Base-by-base conservation (phyloP, 495 filamentous ascomycete genomes). In the Diplogelasinospora grovesii region DNA sequence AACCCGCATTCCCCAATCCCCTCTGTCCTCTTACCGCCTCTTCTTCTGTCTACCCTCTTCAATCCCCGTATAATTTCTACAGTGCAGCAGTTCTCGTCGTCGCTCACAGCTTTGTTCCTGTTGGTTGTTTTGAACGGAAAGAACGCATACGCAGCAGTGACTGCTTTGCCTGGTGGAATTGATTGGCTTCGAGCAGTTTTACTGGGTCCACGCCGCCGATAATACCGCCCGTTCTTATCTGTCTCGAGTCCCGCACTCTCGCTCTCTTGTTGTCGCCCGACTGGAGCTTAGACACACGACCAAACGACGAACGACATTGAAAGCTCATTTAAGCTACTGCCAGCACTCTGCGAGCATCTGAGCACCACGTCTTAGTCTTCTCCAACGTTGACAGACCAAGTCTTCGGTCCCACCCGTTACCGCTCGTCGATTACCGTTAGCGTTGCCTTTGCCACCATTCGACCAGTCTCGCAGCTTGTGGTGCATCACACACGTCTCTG, bases 401-500 rank as follows among this genome's bases (percentile, higher is more conserved):
- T n/a, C n/a, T n/a, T n/a, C n/a, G n/a, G n/a, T n/a, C n/a, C n/a
- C n/a, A n/a, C n/a, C n/a, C n/a, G n/a, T n/a, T n/a, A n/a, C n/a
- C n/a, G n/a, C n/a, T n/a, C n/a, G n/a, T n/a, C n/a, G n/a, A n/a
- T n/a, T n/a, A n/a, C n/a, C n/a, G n/a, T n/a, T n/a, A n/a, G n/a
- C n/a, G n/a, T n/a, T 35, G 38, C 25, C 29, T 47, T 43, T 39
- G 46, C 49, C 51, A 55, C 39, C 39, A 25, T n/a, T 34, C 54
- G 38, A 45, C 37, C 49, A 25, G 49, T 42, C 36, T 58, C 57
- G n/a, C 52, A 50, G 55, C 35, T 43, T 15, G 36, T 29, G 44
- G 54, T 58, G 53, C 53, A 47, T 62, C 59, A 58, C 56, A 47
- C 49, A 25, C 44, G 41, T 46, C 48, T 52, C 48, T 50, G 43